Evolutionary conservation across 257 asterid species (phyloP).

Genomic region (Nemophila menziesii): DNA sequence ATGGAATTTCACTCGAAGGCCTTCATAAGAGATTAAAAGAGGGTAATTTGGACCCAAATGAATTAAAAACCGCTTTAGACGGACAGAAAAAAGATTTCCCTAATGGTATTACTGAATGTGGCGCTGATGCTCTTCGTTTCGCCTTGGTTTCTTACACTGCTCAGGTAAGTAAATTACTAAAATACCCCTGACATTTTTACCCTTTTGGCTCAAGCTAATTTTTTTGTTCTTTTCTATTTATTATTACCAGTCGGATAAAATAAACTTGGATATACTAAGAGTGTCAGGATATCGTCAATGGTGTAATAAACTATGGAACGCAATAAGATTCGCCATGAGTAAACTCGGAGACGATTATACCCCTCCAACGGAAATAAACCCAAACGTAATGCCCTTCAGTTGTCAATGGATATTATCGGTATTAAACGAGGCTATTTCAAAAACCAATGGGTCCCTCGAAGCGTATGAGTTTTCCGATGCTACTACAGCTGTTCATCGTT

Average conservation of each 20-base stretch:
- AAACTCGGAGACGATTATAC: slow-evolving; percentile 82
- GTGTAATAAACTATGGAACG: slow-evolving; percentile 99
- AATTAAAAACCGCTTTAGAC: slow-evolving; percentile 71
- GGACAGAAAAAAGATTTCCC: slow-evolving; percentile 90
- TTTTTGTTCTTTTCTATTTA: slow-evolving; percentile 6
- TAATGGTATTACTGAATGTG: slow-evolving; percentile 84
- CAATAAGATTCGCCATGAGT: slow-evolving; percentile 86
- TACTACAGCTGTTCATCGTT: slow-evolving; percentile 69
- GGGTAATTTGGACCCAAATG: slow-evolving; percentile 83
- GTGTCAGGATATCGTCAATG: slow-evolving; percentile 94
- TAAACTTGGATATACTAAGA: slow-evolving; percentile 84
- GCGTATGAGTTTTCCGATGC: slow-evolving; percentile 85
- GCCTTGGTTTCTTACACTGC: slow-evolving; percentile 92
- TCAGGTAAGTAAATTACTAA: slow-evolving; percentile 42
- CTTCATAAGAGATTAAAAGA: slow-evolving; percentile 85
- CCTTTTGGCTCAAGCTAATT: background rate
- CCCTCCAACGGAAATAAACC: slow-evolving; percentile 52
- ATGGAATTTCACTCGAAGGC: slow-evolving; percentile 54
- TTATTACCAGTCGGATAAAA: slow-evolving; percentile 71
- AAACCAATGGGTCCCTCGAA: slow-evolving; percentile 52
- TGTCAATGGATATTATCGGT: slow-evolving; percentile 94
- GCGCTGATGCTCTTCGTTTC: slow-evolving; percentile 93
- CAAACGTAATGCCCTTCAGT: slow-evolving; percentile 65
- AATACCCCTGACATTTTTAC: slow-evolving; percentile 4
- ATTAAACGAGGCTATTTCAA: slow-evolving; percentile 72